These are phyloP conservation scores for Nakazawaea peltata DNA, from an alignment of 805 yeast species.

Conservation along the genomic window DNA sequence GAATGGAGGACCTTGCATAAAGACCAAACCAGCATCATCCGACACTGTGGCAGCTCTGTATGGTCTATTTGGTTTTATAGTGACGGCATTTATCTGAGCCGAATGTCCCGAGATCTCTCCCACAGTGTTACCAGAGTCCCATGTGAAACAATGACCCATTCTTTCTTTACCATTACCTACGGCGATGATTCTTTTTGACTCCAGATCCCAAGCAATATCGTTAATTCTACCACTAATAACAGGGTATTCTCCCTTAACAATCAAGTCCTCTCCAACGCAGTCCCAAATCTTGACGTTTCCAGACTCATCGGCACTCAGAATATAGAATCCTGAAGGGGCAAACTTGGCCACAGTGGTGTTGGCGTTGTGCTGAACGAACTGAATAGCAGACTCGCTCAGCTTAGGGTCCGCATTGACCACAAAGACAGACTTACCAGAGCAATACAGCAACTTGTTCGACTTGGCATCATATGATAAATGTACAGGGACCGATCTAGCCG, in stretches of 20 bases:
- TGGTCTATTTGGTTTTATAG: constrained; percentile 81
- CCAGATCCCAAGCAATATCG: constrained; percentile 90
- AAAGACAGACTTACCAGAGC: constrained; percentile 72
- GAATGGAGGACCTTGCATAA: constrained; percentile 90
- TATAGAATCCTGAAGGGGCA: constrained; percentile 82
- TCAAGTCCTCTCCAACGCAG: constrained; percentile 41
- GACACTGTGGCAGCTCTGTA: constrained; percentile 89
- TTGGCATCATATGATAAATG: constrained; percentile 69
- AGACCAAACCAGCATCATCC: constrained; percentile 81
- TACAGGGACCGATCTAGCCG: constrained; percentile 61
- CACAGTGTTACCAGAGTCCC: constrained; percentile 93
- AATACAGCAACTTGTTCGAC: constrained; percentile 68
- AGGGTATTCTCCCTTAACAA: constrained; percentile 67
- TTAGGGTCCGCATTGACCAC: constrained; percentile 57
- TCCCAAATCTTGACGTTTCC: constrained; percentile 93
- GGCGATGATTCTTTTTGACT: constrained; percentile 76
- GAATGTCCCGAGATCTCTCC: constrained; percentile 96
- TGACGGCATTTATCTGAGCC: constrained; percentile 73
- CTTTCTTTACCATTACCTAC: constrained; percentile 92
- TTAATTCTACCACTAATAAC: constrained; percentile 75
- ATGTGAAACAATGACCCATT: constrained; percentile 87
- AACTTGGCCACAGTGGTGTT: constrained; percentile 79
- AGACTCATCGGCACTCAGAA: constrained; percentile 88
- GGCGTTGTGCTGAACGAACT: constrained; percentile 64
- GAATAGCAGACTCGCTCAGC: constrained; percentile 30